Evolutionary conservation across 164 flowering plant genomes (phyloP), one percentile per base, ranked within the genome.

Genomic region (Vitis riparia): DNA sequence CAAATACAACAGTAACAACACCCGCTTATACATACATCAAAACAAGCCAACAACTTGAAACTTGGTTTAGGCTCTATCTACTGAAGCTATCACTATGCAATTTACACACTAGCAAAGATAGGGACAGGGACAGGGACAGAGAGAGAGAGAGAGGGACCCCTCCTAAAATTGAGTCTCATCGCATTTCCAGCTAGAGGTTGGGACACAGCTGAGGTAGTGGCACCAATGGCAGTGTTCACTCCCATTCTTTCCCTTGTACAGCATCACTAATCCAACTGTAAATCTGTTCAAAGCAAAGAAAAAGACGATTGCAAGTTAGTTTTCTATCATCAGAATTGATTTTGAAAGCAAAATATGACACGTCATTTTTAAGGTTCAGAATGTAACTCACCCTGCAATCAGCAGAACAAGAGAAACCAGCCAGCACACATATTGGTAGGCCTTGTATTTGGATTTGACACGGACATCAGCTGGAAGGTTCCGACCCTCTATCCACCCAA

Each of bases 221-320:
- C 98, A 93, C 97, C 98, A 93, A 62, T 70, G 73, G 83, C 98
- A 94, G 47, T 75, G 87, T 16, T 89, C 82, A 27, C 87, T 80
- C 17, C 87, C 94, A 62, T 88, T 86, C 71, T 76, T 88, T 59
- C 89, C 95, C 47, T 80, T 71, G 59, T 92, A 94, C 65, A 94
- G 79, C 97, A 94, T 86, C 73, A 92, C 89, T 73, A 91, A 55
- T 66, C 83, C 92, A 12, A 86, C 83, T 0, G 81, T 75, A 59
- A 79, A 81, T 70, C 95, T 93, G 93, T 23, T 23, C 0, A 23
- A 23, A 23, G 27, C 27, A 23, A 23, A 23, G 27, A 23, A 23
- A 23, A 23, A 23, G 27, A 23, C 27, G 27, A 23, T 23, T 23
- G 0, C 27, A 23, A 23, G 27, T 23, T 23, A 23, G 27, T 23